These are phyloP conservation scores for Suhomyces bokatorum DNA, from an alignment of 1,139 yeast species.

Conservation along the genomic window DNA sequence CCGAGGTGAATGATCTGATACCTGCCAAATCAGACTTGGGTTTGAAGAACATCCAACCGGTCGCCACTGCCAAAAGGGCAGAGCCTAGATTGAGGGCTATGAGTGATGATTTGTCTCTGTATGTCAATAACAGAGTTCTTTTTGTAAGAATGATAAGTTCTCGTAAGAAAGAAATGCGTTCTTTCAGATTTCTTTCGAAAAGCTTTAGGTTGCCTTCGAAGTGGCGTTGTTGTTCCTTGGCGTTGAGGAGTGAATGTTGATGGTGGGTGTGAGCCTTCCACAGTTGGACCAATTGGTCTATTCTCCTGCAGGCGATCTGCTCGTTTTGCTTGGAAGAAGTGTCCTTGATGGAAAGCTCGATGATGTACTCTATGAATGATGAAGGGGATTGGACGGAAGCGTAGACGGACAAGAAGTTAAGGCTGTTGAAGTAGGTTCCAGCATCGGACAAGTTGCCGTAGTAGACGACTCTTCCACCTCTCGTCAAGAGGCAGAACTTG, in stretches of 20 bases:
- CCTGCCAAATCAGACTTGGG: constrained; percentile 67
- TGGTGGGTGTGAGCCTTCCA: constrained; percentile 45
- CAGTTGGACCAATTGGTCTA: constrained; percentile 42
- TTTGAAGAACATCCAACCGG: constrained; percentile 77
- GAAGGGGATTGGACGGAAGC: constrained; percentile 13
- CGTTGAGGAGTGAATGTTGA: constrained; percentile 10
- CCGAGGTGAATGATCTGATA: constrained; percentile 62
- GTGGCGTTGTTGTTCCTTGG: constrained; percentile 15
- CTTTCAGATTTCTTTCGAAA: constrained; percentile 27
- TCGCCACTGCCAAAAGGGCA: constrained; percentile 54
- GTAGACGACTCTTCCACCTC: constrained; percentile 64
- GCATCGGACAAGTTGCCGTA: constrained; percentile 53
- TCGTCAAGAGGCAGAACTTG: constrained; percentile 65
- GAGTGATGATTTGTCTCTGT: constrained; percentile 60
- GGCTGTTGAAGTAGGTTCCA: constrained; percentile 10
- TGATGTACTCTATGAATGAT: constrained; percentile 59
- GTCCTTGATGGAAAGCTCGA: constrained; percentile 73
- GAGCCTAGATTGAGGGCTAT: constrained; percentile 57
- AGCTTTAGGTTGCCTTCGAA: constrained; percentile 25
- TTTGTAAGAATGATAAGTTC: constrained; percentile 59
- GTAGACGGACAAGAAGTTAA: constrained; percentile 2
- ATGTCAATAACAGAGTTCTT: constrained; percentile 55
- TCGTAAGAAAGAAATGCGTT: constrained; percentile 30
- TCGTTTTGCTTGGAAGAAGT: constrained; percentile 47
- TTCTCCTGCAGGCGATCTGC: constrained; percentile 40